Base-by-base conservation (phyloP, 2,329 filamentous ascomycete species). In the Aspergillus alliaceus region DNA sequence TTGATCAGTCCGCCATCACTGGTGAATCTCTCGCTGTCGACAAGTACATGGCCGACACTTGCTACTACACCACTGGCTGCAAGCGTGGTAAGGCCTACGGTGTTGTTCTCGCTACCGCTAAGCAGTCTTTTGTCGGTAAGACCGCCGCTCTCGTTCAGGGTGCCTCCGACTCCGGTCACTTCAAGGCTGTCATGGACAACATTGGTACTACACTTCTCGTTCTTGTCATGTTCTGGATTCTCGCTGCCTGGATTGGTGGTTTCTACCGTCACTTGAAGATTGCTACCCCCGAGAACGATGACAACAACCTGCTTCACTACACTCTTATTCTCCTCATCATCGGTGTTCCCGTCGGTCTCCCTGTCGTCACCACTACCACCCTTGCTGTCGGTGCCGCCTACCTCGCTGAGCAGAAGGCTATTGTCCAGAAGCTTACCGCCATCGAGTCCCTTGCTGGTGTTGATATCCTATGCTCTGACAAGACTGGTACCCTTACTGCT, bases 141-240 rank as follows among this genome's bases (percentile, higher is more conserved):
- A 91, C 88, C 66, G 89, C 89, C 60, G 84, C 84, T 66, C 82
- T 91, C 51, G 88, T 91, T 51, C 85, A 90, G 78, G 88, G 88
- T 64, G 88, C 89, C 64, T 82, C 90, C 77, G 89, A 90, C 75
- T 83, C 86, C 70, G 89, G 88, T 78, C 87, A 90, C 77, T 90
- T 90, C 84, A 90, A 91, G 81, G 88, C 88, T 64, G 89, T 91
- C 81, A 91, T 91, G 89, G 87, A 91, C 84, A 88, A 84, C 71
- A 91, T 91, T 70, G 88, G 88, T 77, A 90, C 87, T 53, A 79
- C 86, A 59, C 82, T 91, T 56, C 82, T 91, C 66, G 87, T 91
- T 67, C 80, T 91, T 61, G 89, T 91, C 78, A 87, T 91, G 77
- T 88, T 89, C 79, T 91, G 84, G 82, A 90, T 91, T 74, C 81